These are phyloP conservation scores for Turnera subulata DNA, from an alignment of 345 rosid genomes.

Conservation along the genomic window DNA sequence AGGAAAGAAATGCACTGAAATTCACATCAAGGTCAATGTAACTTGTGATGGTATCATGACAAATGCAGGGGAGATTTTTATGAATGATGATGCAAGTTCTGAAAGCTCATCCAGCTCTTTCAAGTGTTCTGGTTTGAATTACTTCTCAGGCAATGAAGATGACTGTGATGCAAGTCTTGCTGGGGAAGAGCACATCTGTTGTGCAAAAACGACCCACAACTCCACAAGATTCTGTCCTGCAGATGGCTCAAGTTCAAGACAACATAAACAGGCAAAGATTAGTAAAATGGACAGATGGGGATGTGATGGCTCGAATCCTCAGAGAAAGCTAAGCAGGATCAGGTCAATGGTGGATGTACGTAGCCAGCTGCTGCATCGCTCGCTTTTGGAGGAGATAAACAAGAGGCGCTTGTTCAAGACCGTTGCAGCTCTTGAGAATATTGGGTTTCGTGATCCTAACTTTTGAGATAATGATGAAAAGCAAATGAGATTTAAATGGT, in stretches of 20 bases:
- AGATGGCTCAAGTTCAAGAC: slow-evolving; percentile 9
- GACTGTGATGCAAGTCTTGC: slow-evolving; percentile 21
- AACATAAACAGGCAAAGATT: not conserved
- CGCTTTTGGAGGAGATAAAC: slow-evolving; percentile 68
- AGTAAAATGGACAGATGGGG: slow-evolving; percentile 9
- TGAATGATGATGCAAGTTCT: slow-evolving; percentile 46
- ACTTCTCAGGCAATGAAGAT: slow-evolving; percentile 39
- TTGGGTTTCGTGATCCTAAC: slow-evolving; percentile 47
- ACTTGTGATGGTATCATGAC: not conserved
- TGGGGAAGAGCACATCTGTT: slow-evolving; percentile 19
- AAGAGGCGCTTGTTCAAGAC: slow-evolving; percentile 65
- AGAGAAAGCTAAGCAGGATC: slow-evolving; percentile 37
- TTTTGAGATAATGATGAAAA: slow-evolving; percentile 12
- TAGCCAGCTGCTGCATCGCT: slow-evolving; percentile 68
- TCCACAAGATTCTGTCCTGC: slow-evolving; percentile 44
- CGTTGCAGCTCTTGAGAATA: slow-evolving; percentile 53
- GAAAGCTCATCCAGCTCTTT: slow-evolving; percentile 46
- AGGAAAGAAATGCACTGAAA: not conserved
- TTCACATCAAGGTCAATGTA: not conserved
- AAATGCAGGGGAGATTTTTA: slow-evolving; percentile 34
- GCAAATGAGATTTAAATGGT: slow-evolving; percentile 8
- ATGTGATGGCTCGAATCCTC: slow-evolving; percentile 8
- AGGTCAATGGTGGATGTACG: slow-evolving; percentile 58
- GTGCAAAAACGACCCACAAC: slow-evolving; percentile 19
- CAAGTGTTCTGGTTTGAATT: slow-evolving; percentile 38